These are phyloP conservation scores for Mucor circinelloides DNA, from an alignment of 371 early-diverging fungal species.

Conservation along the genomic window DNA sequence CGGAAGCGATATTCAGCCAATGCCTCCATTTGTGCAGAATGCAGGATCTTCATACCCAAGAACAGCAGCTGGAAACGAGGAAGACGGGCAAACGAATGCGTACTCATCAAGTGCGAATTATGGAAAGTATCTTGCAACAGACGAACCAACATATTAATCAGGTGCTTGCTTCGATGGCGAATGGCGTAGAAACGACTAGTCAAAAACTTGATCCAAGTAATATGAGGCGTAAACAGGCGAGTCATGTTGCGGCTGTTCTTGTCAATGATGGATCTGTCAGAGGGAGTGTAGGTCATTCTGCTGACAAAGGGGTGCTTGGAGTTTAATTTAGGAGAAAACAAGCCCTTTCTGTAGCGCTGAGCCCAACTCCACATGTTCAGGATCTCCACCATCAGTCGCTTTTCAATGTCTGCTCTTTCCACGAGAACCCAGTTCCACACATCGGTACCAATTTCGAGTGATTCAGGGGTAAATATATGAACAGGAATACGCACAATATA, in stretches of 20 bases:
- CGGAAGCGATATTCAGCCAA: constrained; percentile 68
- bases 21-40: constrained; percentile 70
- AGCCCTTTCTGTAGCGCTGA: constrained; percentile 74
- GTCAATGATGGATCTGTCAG: constrained; percentile 76
- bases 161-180: constrained; percentile 73
- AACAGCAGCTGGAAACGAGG: constrained; percentile 78
- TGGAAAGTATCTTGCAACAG: constrained; percentile 78
- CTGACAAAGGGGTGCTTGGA: constrained; percentile 84
- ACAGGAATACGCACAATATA: constrained; percentile 88
- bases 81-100: constrained; percentile 76
- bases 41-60: constrained; percentile 78
- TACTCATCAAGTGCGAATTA: constrained; percentile 61
- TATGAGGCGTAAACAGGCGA: constrained; percentile 74
- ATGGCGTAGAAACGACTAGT: constrained; percentile 82
- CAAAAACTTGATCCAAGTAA: constrained; percentile 86
- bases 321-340: constrained; percentile 66
- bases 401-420: constrained; percentile 73
- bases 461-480: constrained; percentile 73
- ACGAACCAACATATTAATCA: constrained; percentile 73
- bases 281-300: constrained; percentile 92
- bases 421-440: constrained; percentile 91
- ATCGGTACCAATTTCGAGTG: constrained; percentile 77
- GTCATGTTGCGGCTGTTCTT: constrained; percentile 64
- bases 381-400: constrained; percentile 85
- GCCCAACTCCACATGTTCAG: constrained; percentile 85